Base-by-base conservation (phyloP, 805 yeast genomes). In the Kluyveromyces aestuarii region DNA sequence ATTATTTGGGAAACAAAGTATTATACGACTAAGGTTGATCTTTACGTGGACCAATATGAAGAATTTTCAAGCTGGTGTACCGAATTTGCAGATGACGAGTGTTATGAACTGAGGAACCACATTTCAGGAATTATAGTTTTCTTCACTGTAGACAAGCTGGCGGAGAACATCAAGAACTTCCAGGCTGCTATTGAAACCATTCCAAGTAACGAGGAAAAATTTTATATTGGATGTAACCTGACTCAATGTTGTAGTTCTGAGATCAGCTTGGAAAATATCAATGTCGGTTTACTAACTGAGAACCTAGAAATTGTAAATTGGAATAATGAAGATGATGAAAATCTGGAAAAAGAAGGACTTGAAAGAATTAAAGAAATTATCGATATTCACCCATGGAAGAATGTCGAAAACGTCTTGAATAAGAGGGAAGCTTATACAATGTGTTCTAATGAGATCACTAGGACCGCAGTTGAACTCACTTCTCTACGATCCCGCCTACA, bases 321-420 rank as follows among this genome's bases (percentile, higher is more conserved):
- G 46, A 30, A 41, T 13, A 41, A 54, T 2, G 75, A 75, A 0
- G 46, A 27, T 14, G 75, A 74, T 53, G 77, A 75, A 53, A 75
- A 49, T 51, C 58, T 58, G 18, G 82, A 77, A 42, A 64, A 57
- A 21, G 14, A 63, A 1, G 83, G 83, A 0, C 55, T 59, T 13
- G 69, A 65, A 37, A 57, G 82, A 49, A 48, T 77, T 2, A 53
- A 54, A 37, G 82, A 79, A 49, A 56, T 77, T 2, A 53, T 79
- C 6, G 76, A 79, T 44, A 65, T 76, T 1, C 72, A 76, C 50
- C 73, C 70, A 27, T 79, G 84, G 83, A 52, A 53, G 13, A 56
- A 59, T 44, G 55, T 21, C n/a, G n/a, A 13, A 33, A 13, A 50
- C 44, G 30, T 33, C 18, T 14, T 11, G 25, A 4, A n/a, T 8